Base-by-base conservation (phyloP, 2,329 filamentous ascomycete species). In the Chrysoporthe cubensis region DNA sequence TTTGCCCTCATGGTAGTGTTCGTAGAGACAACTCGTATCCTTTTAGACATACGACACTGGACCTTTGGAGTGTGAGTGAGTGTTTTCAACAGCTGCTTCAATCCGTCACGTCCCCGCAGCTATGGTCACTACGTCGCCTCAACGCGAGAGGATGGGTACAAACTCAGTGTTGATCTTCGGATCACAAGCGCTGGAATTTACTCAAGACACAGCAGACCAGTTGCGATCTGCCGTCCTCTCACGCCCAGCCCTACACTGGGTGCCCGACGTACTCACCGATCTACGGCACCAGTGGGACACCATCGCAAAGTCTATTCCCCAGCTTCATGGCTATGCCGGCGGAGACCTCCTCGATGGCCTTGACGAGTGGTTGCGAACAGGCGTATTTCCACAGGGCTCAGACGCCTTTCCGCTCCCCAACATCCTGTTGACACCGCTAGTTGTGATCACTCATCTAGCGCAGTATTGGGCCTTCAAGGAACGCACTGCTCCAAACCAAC, bases 381-480 rank as follows among this genome's bases (percentile, higher is more conserved):
- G 50, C 11, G 50, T 34, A 13, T 54, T 54, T 6, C 50, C 26
- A 54, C 26, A 32, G 21, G 50, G 26, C 4, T 11, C 50, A 13
- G n/a, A 16, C 1, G 50, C 50, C 11, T 54, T 54, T 7, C 50
- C 50, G 5, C 50, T 54, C 2, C 62, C 62, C 4, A 64, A 64
- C 50, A 64, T 54, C 4, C 6, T 64, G 11, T 32, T 64, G 37
- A 64, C 52, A 5, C 62, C 62, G 18, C 37, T 64, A 4, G 62
- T 43, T n/a, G 62, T 64, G 4, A 26, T 64, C 13, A 54, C 48
- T 0, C 62, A 64, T 8, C 11, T 64, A 26, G 43, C 52, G n/a
- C 52, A 48, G 13, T 54, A 54, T 26, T 54, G 50, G 50, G 16
- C 50, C 21, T 54, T 54, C 50, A 54, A 54, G 50, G 50, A 54